Base-by-base conservation (phyloP, 73 alveolate species). In the Paramecium tetraurelia region DNA sequence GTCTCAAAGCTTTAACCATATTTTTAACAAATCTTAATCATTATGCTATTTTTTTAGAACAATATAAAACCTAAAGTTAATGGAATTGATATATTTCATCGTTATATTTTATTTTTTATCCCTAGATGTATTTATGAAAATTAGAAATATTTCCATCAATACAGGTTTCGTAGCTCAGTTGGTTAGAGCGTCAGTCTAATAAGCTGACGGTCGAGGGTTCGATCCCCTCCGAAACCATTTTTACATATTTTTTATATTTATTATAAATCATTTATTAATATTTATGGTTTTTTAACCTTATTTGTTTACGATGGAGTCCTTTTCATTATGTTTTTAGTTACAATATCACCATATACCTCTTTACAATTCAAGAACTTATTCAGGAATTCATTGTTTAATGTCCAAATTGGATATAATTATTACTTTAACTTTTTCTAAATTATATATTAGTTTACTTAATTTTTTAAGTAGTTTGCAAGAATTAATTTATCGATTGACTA, bases 131-230 rank as follows among this genome's bases (percentile, higher is more conserved):
- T 53, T 53, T 53, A 53, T 53, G 69, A 53, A 53, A 53, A 53
- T 53, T 53, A 18, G 35, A 53, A 53, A 16, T 53, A 20, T n/a
- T 53, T 53, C 3, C 21, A 53, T 53, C 69, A 63, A 63, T 12
- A 63, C 84, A 50, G 92, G 85, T 84, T 85, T 58, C 92, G 84
- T 84, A 84, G 92, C 92, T 84, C 92, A 84, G 92, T 84, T 84
- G 92, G 92, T 84, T 84, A 84, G 92, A 84, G 92, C 92, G 84
- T 84, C 92, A 84, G 92, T 84, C 92, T 84, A 84, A 84, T 84
- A 84, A 84, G 84, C 92, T 84, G 92, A 84, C 57, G 84, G 92
- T 84, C 92, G 84, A 84, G 85, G 92, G 92, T 84, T 84, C 92
- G 92, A 84, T 50, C 92, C 92, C 92, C 85, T 58, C 84, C 84